These are phyloP conservation scores for Echinochloa phyllopogon DNA, from an alignment of 176 grass and related monocot genomes.

Conservation along the genomic window DNA sequence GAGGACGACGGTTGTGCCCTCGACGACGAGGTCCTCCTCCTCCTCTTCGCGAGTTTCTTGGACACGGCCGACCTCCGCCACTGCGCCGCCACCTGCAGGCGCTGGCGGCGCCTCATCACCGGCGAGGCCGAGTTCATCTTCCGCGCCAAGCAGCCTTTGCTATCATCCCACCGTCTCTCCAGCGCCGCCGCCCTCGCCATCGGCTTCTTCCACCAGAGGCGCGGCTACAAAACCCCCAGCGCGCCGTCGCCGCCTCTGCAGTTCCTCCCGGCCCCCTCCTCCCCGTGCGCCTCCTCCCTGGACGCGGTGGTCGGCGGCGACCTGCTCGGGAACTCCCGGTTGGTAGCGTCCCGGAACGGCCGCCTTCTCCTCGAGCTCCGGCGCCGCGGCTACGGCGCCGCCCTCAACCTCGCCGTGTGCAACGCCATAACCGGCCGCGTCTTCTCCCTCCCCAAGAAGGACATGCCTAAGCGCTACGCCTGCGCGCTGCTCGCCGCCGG, in stretches of 20 bases:
- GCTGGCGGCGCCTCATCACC: not conserved
- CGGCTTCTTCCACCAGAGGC: too few species aligned
- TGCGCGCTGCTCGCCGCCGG: not conserved
- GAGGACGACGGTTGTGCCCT: not conserved
- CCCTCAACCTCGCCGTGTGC: not conserved
- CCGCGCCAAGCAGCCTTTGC: too few species aligned
- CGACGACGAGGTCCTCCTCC: not conserved
- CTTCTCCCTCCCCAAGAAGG: too few species aligned
- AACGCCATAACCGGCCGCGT: not conserved
- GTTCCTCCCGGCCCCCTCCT: too few species aligned
- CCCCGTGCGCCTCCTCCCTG: too few species aligned
- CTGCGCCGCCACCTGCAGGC: not conserved
- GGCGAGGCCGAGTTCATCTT: too few species aligned
- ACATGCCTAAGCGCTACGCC: not conserved
- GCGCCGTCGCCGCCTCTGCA: too few species aligned
- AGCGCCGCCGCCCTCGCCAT: too few species aligned
- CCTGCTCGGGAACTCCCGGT: too few species aligned
- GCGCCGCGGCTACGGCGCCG: not conserved
- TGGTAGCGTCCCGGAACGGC: not conserved
- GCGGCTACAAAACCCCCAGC: too few species aligned
- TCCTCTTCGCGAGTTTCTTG: not conserved
- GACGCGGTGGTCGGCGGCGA: too few species aligned
- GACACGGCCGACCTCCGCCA: not conserved
- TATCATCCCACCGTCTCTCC: too few species aligned
- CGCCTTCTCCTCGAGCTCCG: not conserved